Conservation (phyloP, 208 protist genomes). For the Lotmaria passim region DNA sequence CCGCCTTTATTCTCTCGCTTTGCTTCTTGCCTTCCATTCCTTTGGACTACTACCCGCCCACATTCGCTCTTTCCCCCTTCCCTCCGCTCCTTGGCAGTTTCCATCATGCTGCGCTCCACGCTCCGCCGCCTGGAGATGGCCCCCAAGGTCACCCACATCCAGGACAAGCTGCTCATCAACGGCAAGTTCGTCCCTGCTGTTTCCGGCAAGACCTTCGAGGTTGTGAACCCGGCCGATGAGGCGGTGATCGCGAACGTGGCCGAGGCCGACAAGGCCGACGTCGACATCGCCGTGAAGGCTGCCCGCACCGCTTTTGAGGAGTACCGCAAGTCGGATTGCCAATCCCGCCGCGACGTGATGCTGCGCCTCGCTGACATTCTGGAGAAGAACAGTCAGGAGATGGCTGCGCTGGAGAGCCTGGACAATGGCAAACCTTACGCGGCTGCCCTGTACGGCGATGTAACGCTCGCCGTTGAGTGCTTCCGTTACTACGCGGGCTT, state of each 20-base stretch:
- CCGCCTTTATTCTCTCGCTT: no score
- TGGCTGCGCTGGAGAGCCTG: conserved; percentile 83
- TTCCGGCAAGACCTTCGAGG: conserved; percentile 75
- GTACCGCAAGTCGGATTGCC: conserved; percentile 53
- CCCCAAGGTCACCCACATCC: conserved; percentile 48
- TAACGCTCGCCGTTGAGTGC: conserved; percentile 56
- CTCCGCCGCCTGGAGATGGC: conserved; percentile 27
- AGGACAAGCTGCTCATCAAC: conserved; percentile 89
- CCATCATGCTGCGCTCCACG: conserved; percentile 32
- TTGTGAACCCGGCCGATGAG: conserved; percentile 80
- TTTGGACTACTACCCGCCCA: no score
- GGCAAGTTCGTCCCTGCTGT: conserved; percentile 78
- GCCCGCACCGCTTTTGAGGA: conserved; percentile 66
- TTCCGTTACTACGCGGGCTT: conserved; percentile 91
- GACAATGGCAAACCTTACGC: conserved; percentile 92
- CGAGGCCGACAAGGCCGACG: conserved; percentile 77
- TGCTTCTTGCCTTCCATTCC: no score
- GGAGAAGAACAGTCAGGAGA: conserved; percentile 61
- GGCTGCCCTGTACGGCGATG: conserved; percentile 62
- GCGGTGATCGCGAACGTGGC: conserved; percentile 76
- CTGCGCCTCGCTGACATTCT: conserved; percentile 81
- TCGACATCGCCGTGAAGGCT: conserved; percentile 85
- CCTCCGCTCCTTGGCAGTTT: no score
- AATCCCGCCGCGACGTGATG: conserved; percentile 63
- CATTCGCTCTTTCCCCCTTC: no score